These are phyloP conservation scores for Pilatotrama ljubarskyi DNA, from an alignment of 768 basidiomycete genomes.

Conservation along the genomic window DNA sequence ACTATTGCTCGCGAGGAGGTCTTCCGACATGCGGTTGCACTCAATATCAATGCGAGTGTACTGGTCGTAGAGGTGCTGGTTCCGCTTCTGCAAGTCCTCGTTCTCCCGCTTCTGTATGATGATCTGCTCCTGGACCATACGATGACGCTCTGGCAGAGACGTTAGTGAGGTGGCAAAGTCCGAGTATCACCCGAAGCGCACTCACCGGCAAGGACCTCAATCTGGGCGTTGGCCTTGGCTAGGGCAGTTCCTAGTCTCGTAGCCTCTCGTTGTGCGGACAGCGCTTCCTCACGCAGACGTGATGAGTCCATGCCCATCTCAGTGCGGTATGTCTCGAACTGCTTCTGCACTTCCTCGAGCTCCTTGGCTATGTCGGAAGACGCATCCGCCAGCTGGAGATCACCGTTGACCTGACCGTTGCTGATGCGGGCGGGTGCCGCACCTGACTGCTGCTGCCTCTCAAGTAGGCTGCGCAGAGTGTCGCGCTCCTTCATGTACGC, in stretches of 20 bases:
- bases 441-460: constrained; percentile 38
- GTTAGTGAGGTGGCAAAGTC: background rate
- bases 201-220: constrained; percentile 76
- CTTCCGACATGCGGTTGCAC: constrained; percentile 65
- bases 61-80: constrained; percentile 72
- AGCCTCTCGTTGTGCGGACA: constrained; percentile 63
- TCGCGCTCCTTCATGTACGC: constrained; percentile 89
- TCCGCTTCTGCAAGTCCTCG: constrained; percentile 65
- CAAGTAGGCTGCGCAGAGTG: constrained; percentile 74
- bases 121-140: constrained; percentile 70
- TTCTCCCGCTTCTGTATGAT: constrained; percentile 62
- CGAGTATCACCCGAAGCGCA: background rate
- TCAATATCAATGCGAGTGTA: constrained; percentile 76
- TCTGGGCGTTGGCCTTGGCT: constrained; percentile 82
- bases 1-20: constrained; percentile 57
- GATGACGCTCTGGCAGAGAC: constrained; percentile 56
- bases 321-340: constrained; percentile 76
- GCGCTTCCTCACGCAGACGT: constrained; percentile 70
- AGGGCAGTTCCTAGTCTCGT: constrained; percentile 64
- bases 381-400: constrained; percentile 12
- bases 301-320: constrained; percentile 82
- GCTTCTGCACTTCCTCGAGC: constrained; percentile 69
- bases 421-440: background rate
- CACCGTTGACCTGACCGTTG: constrained; percentile 31
- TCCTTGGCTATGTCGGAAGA: constrained; percentile 52